Evolutionary conservation across 768 basidiomycete genomes (phyloP).

Genomic region (Hemileccinum impolitum): DNA sequence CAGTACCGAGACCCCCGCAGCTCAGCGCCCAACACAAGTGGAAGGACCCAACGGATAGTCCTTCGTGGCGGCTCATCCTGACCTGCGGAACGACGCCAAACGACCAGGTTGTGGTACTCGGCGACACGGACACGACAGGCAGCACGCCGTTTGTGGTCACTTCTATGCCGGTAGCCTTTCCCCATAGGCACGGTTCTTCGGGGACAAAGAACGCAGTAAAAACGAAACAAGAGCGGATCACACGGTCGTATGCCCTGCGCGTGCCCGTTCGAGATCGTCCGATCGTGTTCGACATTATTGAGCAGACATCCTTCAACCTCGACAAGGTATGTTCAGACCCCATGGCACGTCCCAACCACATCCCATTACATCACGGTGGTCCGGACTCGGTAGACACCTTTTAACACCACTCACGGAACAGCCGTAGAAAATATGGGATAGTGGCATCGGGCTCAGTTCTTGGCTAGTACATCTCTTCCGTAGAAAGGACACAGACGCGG

Average conservation of each 20-base stretch:
- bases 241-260: slow-evolving; percentile 23
- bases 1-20: slow-evolving; percentile 58
- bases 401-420: slow-evolving; percentile 11
- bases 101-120: slow-evolving; percentile 41
- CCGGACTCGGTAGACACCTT: neutral
- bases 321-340: slow-evolving; percentile 67
- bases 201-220: slow-evolving; percentile 11
- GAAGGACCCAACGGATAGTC: slow-evolving; percentile 42
- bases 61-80: slow-evolving; percentile 61
- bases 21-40: slow-evolving; percentile 12
- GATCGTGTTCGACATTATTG: slow-evolving; percentile 49
- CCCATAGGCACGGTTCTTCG: slow-evolving; percentile 24
- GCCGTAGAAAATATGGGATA: slow-evolving; percentile 93
- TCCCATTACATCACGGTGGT: neutral
- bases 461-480: slow-evolving; percentile 55
- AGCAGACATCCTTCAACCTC: slow-evolving; percentile 87
- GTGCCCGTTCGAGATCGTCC: neutral
- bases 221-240: slow-evolving; percentile 67
- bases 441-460: slow-evolving; percentile 80
- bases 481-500: neutral
- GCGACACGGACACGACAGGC: slow-evolving; percentile 38
- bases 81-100: slow-evolving; percentile 33
- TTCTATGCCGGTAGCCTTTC: slow-evolving; percentile 61
- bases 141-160: slow-evolving; percentile 53
- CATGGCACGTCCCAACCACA: neutral